A percentile compares a stretch with the other conserved stretches of the same genome.
These are phyloP conservation scores for Emmonsiellopsis sp. DNA, from an alignment of 2,329 filamentous ascomycete species.

Conservation along the genomic window DNA sequence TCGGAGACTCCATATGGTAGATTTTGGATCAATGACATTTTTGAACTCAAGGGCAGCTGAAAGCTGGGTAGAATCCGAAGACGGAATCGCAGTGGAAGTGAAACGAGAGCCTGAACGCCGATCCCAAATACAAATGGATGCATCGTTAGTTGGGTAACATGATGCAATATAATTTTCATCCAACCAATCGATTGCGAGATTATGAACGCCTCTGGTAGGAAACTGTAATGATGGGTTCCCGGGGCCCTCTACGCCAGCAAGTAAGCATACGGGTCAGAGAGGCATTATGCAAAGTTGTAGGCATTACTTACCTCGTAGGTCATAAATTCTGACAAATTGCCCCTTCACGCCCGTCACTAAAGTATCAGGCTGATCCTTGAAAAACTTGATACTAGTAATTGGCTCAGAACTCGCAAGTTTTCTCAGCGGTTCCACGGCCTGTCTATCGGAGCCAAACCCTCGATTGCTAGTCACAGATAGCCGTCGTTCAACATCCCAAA, in stretches of 20 bases:
- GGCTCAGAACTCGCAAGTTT: constrained; percentile 53
- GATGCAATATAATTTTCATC: constrained; percentile 59
- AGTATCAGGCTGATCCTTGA: constrained; percentile 49
- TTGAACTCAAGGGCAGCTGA: constrained; percentile 49
- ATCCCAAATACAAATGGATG: constrained; percentile 55
- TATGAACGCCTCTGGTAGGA: constrained; percentile 52
- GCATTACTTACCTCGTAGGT: constrained; percentile 45
- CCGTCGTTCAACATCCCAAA: constrained; percentile 51
- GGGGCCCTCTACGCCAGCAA: constrained; percentile 19
- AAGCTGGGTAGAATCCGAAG: constrained; percentile 24
- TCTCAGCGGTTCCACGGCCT: constrained; percentile 41
- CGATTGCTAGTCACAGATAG: constrained; percentile 27
- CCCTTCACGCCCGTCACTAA: constrained; percentile 52
- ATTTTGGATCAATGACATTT: constrained; percentile 42
- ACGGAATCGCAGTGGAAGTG: constrained; percentile 22
- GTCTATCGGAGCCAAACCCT: constrained; percentile 17
- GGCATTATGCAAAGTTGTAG: constrained; percentile 1
- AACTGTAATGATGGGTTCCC: constrained; percentile 37
- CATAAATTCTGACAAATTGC: constrained; percentile 52
- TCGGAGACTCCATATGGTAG: constrained; percentile 52
- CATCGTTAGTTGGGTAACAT: constrained; percentile 44
- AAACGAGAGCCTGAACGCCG: constrained; percentile 39
- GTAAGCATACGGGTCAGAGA: constrained; percentile 2
- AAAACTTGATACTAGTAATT: constrained; percentile 57
- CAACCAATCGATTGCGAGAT: constrained; percentile 53